Conservation (phyloP, 2,329 filamentous ascomycete genomes). For the Cytospora piceicola region DNA sequence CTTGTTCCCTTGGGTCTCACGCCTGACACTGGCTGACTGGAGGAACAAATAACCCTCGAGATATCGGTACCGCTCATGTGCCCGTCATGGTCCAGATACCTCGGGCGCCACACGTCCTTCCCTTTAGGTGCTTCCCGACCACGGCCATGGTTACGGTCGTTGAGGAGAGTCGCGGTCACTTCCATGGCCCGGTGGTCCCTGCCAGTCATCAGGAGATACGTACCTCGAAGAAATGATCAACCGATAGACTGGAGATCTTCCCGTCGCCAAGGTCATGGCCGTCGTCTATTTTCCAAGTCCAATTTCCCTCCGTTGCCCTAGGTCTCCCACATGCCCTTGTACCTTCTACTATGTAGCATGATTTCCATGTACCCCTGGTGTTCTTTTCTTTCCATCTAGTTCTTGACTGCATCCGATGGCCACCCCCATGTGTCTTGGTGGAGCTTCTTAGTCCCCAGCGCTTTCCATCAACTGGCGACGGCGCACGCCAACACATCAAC, state of each 20-base stretch:
- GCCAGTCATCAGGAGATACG: conserved; percentile 26
- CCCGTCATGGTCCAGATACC: conserved; percentile 26
- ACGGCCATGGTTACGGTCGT: conserved; percentile 22
- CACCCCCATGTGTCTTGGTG: conserved; percentile 58
- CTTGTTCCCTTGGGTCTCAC: conserved; percentile 23
- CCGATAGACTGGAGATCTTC: conserved; percentile 24
- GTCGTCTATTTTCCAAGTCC: conserved; percentile 16
- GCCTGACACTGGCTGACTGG: conserved; percentile 34
- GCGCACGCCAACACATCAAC: conserved; percentile 89
- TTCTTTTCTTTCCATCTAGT: conserved; percentile 29
- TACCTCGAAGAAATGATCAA: conserved; percentile 21
- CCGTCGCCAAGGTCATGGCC: conserved; percentile 28
- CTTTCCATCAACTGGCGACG: conserved; percentile 77
- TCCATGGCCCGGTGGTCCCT: conserved; percentile 27
- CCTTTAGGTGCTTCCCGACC: conserved; percentile 22
- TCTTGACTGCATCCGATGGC: conserved; percentile 32
- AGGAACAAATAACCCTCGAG: conserved; percentile 25
- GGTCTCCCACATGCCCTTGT: conserved; percentile 27
- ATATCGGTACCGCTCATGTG: conserved; percentile 30
- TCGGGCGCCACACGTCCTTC: conserved; percentile 14
- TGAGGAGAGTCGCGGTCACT: conserved; percentile 29
- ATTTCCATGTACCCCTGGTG: conserved; percentile 28
- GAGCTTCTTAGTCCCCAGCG: conserved; percentile 65
- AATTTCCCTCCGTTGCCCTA: conserved; percentile 17
- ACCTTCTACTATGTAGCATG: conserved; percentile 22